A percentile compares a stretch with the other conserved stretches of the same genome.
These are phyloP conservation scores for Apophysomyces elegans DNA, from an alignment of 371 early-diverging fungal species.

Conservation along the genomic window DNA sequence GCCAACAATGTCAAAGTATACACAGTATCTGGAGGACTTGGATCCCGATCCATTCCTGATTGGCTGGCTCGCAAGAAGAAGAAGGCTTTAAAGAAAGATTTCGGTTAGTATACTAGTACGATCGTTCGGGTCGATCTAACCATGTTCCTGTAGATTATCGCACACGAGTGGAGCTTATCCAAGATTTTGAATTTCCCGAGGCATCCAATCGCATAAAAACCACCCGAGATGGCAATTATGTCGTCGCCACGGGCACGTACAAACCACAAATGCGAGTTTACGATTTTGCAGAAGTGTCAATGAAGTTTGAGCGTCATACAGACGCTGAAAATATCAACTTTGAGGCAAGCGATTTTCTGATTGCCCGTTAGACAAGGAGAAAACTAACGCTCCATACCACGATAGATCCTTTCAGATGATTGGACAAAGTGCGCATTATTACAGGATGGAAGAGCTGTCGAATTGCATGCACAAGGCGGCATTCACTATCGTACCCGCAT, in stretches of 20 bases:
- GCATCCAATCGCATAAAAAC: conserved; percentile 86
- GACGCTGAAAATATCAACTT: conserved; percentile 95
- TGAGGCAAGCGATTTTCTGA: conserved; percentile 47
- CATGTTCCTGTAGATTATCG: conserved; percentile 71
- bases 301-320: conserved; percentile 98
- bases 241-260: conserved; percentile 96
- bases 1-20: conserved; percentile 93
- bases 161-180: conserved; percentile 91
- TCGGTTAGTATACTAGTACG: conserved; percentile 54
- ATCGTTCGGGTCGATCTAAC: neutral
- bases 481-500: conserved; percentile 95
- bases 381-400: neutral
- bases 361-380: neutral
- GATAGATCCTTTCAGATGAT: conserved; percentile 91
- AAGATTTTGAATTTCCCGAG: conserved; percentile 98
- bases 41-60: conserved; percentile 89
- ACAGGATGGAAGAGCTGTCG: conserved; percentile 93
- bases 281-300: conserved; percentile 90
- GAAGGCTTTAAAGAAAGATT: conserved; percentile 87
- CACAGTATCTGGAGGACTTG: conserved; percentile 85
- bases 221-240: conserved; percentile 86
- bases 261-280: conserved; percentile 98
- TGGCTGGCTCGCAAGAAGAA: conserved; percentile 90
- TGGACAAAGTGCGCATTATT: conserved; percentile 96
- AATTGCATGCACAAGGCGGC: conserved; percentile 97